Evolutionary conservation across 176 grass and related monocot genomes (phyloP), one percentile per base, ranked within the genome.

Genomic region (Oryza coarctata): DNA sequence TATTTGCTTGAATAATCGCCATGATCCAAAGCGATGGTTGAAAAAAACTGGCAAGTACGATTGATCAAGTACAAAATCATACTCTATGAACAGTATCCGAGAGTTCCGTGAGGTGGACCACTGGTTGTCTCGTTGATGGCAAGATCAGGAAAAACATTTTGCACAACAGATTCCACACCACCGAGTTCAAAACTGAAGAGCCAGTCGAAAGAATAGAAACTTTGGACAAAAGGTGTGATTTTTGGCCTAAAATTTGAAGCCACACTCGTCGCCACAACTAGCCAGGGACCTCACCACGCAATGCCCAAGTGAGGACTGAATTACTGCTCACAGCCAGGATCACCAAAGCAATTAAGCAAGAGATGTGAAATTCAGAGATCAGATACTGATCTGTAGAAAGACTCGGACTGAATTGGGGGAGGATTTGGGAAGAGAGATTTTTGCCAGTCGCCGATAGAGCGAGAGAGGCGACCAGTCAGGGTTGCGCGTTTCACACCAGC

Each of bases 161-260:
- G 33, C 3, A 13, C 47, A 33, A 49, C 36, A 80, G 38, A 69
- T 84, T 45, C 75, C 87, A 2, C n/a, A 12, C 57, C n/a, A 60
- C 55, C 44, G 28, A 62, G 75, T 84, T 75, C 31, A 63, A 28
- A 85, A 76, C 50, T 18, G 49, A 50, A 79, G 75, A 75, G 41
- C 50, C 50, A 9, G 61, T 73, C 23, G 30, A 40, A 33, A 49
- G n/a, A 62, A 66, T 61, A 38, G 45, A 65, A 79, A 39, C 70
- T 83, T 78, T 80, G 70, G 49, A 70, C 70, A 63, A 50, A 76
- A 75, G 11, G 60, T 30, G 10, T 23, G 41, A 45, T 63, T 82
- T 9, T 32, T 75, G 12, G 33, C 27, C 15, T 64, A 70, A 27
- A 50, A 34, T 40, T 13, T 66, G 27, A 66, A 45, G 38, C 28